Percentiles rank a stretch among this genome's conserved stretches.
Conservation (phyloP, 2,329 filamentous ascomycete species). For the Microcyclosporella mali region DNA sequence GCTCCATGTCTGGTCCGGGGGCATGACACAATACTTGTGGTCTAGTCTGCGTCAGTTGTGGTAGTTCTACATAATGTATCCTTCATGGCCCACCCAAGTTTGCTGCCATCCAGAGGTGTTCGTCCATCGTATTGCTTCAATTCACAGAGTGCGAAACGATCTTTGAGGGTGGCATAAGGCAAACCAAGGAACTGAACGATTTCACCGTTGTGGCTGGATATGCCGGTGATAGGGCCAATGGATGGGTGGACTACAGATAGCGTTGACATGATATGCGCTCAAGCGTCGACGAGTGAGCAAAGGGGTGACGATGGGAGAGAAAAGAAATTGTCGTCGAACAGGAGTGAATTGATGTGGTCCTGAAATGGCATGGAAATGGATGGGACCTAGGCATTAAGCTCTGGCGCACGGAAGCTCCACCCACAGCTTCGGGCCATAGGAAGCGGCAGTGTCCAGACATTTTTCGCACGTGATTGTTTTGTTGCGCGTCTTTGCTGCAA, state of each 20-base stretch:
- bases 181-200: constrained; percentile 34
- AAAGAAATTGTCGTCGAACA: no score
- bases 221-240: constrained; percentile 23
- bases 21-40: constrained; percentile 37
- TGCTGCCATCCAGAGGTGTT: constrained; percentile 29
- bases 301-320: neutral
- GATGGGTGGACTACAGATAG: constrained; percentile 18
- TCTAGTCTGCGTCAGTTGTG: constrained; percentile 15
- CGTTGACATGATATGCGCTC: constrained; percentile 2
- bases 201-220: constrained; percentile 14
- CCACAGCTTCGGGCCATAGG: no score
- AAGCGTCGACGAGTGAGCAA: neutral
- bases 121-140: constrained; percentile 26
- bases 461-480: no score
- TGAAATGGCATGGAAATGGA: neutral
- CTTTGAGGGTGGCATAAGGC: constrained; percentile 34
- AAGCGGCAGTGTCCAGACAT: no score
- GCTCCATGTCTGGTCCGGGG: constrained; percentile 41
- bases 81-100: constrained; percentile 28
- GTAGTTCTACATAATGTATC: neutral
- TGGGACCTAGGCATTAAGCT: no score
- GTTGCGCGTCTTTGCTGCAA: no score
- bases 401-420: no score
- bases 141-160: constrained; percentile 33
- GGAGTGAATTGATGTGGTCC: neutral